Conservation (phyloP, 306 rosid species). For the Sphenostylis stenocarpa region DNA sequence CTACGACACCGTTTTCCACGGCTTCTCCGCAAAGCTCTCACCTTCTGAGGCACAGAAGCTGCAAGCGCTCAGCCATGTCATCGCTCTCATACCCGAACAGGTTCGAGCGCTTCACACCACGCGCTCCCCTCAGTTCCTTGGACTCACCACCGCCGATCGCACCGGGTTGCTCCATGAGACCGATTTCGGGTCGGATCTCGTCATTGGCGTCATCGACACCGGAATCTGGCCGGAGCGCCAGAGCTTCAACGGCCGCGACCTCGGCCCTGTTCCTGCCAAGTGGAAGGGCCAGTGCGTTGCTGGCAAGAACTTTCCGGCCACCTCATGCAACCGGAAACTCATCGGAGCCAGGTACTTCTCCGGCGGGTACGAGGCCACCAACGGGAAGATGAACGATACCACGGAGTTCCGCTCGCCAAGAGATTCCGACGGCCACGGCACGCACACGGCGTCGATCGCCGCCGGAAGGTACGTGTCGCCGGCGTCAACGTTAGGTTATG, state of each 20-base stretch:
- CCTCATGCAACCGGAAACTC: conserved; percentile 69
- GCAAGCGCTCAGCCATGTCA: conserved; percentile 46
- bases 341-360: conserved; percentile 77
- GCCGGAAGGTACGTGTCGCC: conserved; percentile 79
- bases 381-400: conserved; percentile 78
- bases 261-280: conserved; percentile 67
- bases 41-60: conserved; percentile 50
- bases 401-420: conserved; percentile 68
- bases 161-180: conserved; percentile 80
- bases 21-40: conserved; percentile 77
- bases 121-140: conserved; percentile 85
- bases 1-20: conserved; percentile 70
- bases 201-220: conserved; percentile 84
- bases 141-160: conserved; percentile 59
- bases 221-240: conserved; percentile 86
- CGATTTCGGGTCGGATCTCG: conserved; percentile 90
- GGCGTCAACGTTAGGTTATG: conserved; percentile 77
- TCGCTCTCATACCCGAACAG: conserved; percentile 72
- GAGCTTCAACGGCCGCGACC: conserved; percentile 68
- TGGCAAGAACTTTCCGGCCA: conserved; percentile 51
- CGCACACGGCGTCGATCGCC: conserved; percentile 88
- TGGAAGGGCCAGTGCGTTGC: conserved; percentile 79
- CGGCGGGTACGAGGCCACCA: conserved; percentile 70
- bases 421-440: conserved; percentile 90
- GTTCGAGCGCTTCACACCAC: conserved; percentile 72